Percentiles rank a stretch among this genome's conserved stretches.
phyloP scores from a whole-genome alignment of 2,329 filamentous ascomycete species.

The Thelonectria blattea region DNA sequence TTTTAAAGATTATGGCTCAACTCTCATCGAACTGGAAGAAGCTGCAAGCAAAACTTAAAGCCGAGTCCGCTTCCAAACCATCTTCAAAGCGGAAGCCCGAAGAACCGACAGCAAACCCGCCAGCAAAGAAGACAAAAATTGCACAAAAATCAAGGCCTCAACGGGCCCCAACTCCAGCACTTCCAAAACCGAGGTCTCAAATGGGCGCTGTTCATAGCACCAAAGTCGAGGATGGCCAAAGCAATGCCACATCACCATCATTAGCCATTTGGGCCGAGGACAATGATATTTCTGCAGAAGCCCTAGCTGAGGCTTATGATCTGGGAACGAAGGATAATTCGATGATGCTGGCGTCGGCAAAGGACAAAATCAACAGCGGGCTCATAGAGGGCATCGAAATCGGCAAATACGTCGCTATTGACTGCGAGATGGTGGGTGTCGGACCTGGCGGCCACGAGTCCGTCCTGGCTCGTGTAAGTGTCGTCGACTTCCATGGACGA shows the following conservation, averaged over 20 bases:
- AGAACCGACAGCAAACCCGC: conserved; percentile 34
- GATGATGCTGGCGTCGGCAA: conserved; percentile 51
- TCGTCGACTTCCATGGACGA: conserved; percentile 92
- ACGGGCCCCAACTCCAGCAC: conserved; percentile 10
- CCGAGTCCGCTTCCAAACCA: conserved; percentile 48
- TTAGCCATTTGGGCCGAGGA: conserved; percentile 66
- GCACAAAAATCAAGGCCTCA: conserved; percentile 16
- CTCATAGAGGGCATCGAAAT: conserved; percentile 67
- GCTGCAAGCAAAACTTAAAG: conserved; percentile 68
- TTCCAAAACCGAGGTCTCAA: conserved; percentile 21
- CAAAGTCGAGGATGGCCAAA: conserved; percentile 46
- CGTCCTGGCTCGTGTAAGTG: conserved; percentile 81
- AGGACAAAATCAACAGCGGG: conserved; percentile 68
- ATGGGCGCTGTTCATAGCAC: conserved; percentile 67
- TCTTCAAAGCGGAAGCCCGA: conserved; percentile 52
- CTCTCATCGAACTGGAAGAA: conserved; percentile 80
- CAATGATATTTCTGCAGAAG: conserved; percentile 65
- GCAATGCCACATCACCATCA: conserved; percentile 55
- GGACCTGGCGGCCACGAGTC: conserved; percentile 73
- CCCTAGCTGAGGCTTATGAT: conserved; percentile 67
- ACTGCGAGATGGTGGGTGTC: conserved; percentile 98
- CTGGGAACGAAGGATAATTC: conserved; percentile 58
- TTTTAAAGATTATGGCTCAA: conserved; percentile 44
- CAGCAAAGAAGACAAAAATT: conserved; percentile 41
- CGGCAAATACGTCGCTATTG: conserved; percentile 90